A percentile compares a stretch with the other conserved stretches of the same genome.
Evolutionary conservation across 2,329 filamentous ascomycete genomes (phyloP).

Genomic region (Colletotrichum musicola): DNA sequence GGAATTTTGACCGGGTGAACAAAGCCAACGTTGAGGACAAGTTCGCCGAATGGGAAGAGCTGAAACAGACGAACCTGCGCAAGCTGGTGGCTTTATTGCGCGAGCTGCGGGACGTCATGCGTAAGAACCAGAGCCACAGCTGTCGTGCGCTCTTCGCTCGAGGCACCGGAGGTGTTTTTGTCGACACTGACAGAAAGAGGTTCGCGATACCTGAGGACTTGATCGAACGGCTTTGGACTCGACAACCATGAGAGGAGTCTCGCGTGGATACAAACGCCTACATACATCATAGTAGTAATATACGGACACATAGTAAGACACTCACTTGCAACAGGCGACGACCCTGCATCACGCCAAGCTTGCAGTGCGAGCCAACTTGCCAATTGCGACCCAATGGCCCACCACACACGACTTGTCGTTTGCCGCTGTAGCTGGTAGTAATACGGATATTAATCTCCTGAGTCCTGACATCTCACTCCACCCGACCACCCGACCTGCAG

Average conservation of each 20-base stretch:
- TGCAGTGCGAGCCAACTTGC: conserved; percentile 4
- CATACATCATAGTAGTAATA: no score
- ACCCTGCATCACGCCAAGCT: conserved; percentile 18
- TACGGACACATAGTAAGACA: no score
- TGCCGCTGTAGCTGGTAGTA: no score
- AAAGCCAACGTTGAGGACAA: background rate
- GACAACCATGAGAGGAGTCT: background rate
- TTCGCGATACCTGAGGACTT: background rate
- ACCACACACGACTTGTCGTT: background rate
- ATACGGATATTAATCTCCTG: conserved; percentile 10
- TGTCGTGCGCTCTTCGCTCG: background rate
- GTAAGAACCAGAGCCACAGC: background rate
- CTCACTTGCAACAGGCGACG: background rate
- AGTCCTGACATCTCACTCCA: background rate
- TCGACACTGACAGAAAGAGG: background rate
- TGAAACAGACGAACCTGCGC: background rate
- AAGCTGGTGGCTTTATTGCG: background rate
- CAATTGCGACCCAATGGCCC: conserved; percentile 5
- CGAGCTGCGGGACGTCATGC: background rate
- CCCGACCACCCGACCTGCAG: background rate
- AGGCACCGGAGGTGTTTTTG: background rate
- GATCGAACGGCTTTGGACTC: background rate
- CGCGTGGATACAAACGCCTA: no score
- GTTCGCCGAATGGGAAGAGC: background rate
- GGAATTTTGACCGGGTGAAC: background rate